Evolutionary conservation across 345 rosid species (phyloP), one percentile per base, ranked within the genome.

Genomic region (Zanthoxylum bungeanum): DNA sequence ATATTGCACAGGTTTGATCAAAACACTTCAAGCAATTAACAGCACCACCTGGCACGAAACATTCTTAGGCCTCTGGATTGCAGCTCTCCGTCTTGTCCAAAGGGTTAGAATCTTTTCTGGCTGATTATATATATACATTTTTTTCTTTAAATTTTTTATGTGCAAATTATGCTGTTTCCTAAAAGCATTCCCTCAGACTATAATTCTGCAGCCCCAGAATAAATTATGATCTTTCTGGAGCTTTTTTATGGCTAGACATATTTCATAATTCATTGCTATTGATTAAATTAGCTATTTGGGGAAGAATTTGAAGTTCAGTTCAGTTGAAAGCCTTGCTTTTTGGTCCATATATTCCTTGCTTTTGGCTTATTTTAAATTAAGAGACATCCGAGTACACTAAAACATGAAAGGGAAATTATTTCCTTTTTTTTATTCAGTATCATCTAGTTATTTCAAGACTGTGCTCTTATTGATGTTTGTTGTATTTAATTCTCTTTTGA

Each of bases 21-120:
- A 91, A 81, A 82, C 97, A 31, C 93, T 95, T 63, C 87, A 86
- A 59, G 96, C 91, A 64, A 82, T 91, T 24, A 95, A 95, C 74
- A 82, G 84, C 64, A 87, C 93, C 79, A 71, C 87, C 70, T 89
- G 99, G 97, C 96, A 95, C 66, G 96, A 89, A 70, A 91, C 99
- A 71, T 89, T 95, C 72, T 81, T 93, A 73, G 91, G 93, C 59
- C 85, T 95, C 66, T 95, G 99, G 99, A 82, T 89, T 73, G 87
- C 99, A 50, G 89, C 94, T 81, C 89, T 95, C 66, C 88, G 99
- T 63, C 94, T 95, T 73, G 96, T 93, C 82, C 99, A 91, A 81
- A 88, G 98, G 98, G 99, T 95, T 66, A 59, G 89, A 39, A 59
- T 52, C 53, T 70, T 25, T 47, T 47, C 10, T 73, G 39, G 50